Base-by-base conservation (phyloP, 345 rosid species). In the Isatis tinctoria region DNA sequence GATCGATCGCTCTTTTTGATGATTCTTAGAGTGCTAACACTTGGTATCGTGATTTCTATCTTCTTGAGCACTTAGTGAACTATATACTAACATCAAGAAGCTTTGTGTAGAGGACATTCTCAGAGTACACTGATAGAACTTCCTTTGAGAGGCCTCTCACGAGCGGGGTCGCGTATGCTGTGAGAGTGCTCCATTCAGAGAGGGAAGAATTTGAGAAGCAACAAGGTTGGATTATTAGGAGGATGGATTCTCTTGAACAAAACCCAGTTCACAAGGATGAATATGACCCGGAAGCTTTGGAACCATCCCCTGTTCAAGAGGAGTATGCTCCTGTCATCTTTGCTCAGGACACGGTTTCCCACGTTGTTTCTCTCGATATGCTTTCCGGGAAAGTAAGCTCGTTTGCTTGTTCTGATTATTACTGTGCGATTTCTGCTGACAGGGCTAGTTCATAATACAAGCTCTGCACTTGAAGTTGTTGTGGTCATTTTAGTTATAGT, bases 271-370 rank as follows among this genome's bases (percentile, higher is more conserved):
- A 80, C 33, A 88, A 94, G 82, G 94, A 88, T 83, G 92, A 89
- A 37, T 83, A 83, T 69, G 75, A 69, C 69, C 84, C 82, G 0
- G 87, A 90, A 70, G 74, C 79, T 6, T 70, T 76, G 80, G 96
- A 90, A 83, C 92, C 95, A 43, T 86, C 97, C 43, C 95, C 96
- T 32, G 70, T 86, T 75, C 91, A 86, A 80, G 87, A 89, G 74
- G 98, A 94, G 88, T 94, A 94, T 80, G 97, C 97, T 35, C 99
- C 99, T 4, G 99, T 95, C 51, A 95, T 95, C 81, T 95, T 95
- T 80, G 99, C 99, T 35, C 99, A 95, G 77, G 99, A 95, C 78
- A 95, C 95, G 57, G 74, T 95, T 78, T 78, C 96, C 3, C 97
- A 95, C 69, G 86, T 95, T 33, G 83, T 95, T 81, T 91, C 99